phyloP scores from a whole-genome alignment of 495 filamentous ascomycete species.

The Neurospora sp. region DNA sequence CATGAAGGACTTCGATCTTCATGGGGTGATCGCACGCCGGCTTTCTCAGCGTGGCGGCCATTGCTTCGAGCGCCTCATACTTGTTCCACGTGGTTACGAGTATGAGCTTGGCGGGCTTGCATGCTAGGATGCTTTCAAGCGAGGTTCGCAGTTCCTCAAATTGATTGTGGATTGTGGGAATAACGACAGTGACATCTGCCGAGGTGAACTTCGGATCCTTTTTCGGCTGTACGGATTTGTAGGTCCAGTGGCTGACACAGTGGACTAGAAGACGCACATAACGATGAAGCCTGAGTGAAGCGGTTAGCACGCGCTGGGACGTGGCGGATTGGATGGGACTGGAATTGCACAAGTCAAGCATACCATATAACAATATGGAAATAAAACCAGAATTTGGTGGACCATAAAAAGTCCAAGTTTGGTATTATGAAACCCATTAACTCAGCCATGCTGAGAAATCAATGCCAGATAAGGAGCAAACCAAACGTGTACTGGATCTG shows the following conservation, averaged over 20 bases:
- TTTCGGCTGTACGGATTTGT: slow-evolving; percentile 35
- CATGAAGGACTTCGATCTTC: slow-evolving; percentile 35
- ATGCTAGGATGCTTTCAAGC: slow-evolving; percentile 45
- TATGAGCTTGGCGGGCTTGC: slow-evolving; percentile 41
- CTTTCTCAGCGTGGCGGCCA: slow-evolving; percentile 31
- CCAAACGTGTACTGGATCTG: not conserved
- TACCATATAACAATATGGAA: slow-evolving; percentile 37
- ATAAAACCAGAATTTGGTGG: slow-evolving; percentile 21
- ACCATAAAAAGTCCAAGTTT: slow-evolving; percentile 29
- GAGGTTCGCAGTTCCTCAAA: slow-evolving; percentile 43
- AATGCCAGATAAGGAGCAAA: not conserved
- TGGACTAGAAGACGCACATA: slow-evolving; percentile 47
- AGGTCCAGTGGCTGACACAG: slow-evolving; percentile 40
- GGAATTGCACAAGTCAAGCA: slow-evolving; percentile 5
- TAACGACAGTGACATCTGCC: slow-evolving; percentile 46
- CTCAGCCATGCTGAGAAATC: slow-evolving; percentile 16
- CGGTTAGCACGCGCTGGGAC: slow-evolving; percentile 8
- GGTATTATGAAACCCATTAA: slow-evolving; percentile 29
- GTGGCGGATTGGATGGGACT: not conserved
- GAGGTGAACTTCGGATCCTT: slow-evolving; percentile 35
- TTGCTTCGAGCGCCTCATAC: slow-evolving; percentile 30
- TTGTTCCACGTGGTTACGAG: slow-evolving; percentile 48
- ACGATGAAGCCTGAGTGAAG: slow-evolving; percentile 31
- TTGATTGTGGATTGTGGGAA: slow-evolving; percentile 46
- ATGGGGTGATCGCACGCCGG: slow-evolving; percentile 8